Base-by-base conservation (phyloP, 805 yeast genomes). In the Cyberlindnera suaveolens region DNA sequence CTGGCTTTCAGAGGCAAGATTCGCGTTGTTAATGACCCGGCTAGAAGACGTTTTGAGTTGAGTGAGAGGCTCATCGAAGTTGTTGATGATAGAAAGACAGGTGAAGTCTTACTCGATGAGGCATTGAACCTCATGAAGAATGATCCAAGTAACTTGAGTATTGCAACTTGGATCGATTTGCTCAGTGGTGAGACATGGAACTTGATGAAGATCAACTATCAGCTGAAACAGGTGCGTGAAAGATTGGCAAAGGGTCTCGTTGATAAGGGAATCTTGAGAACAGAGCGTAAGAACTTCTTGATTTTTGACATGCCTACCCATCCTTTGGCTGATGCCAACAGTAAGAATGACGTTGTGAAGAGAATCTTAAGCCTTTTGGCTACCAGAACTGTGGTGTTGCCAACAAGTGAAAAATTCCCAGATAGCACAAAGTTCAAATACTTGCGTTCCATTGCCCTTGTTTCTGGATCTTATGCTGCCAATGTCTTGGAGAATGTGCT, bases 221-320 rank as follows among this genome's bases (percentile, higher is more conserved):
- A 93, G 67, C 76, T 93, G 63, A 93, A 93, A 61, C 99, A 93
- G 68, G 99, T 93, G 5, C 80, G 99, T 60, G 99, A 93, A 66
- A 76, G 99, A 54, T 72, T 93, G 50, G 95, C 96, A 43, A 93
- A 93, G 66, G 99, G 99, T 1, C 72, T 93, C 41, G 99, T 95
- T 32, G 99, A 93, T 64, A 93, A 93, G 67, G 98, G 99, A 18
- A 82, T 93, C 37, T 74, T 95, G 58, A 82, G 96, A 68, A 93
- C 99, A 7, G 99, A 93, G 65, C 80, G 95, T 64, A 88, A 90
- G 62, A 93, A 88, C 67, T 93, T 93, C 62, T 79, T 93, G 57
- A 70, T 93, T 42, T 93, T 93, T 56, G 99, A 93, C 64, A 93
- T 93, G 97, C 96, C 99, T 27, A 93, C 99, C 8, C 99, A 95